Evolutionary conservation across 1,284 basidiomycete species (phyloP).

Genomic region (Anthracocystis panici-leucophaei): DNA sequence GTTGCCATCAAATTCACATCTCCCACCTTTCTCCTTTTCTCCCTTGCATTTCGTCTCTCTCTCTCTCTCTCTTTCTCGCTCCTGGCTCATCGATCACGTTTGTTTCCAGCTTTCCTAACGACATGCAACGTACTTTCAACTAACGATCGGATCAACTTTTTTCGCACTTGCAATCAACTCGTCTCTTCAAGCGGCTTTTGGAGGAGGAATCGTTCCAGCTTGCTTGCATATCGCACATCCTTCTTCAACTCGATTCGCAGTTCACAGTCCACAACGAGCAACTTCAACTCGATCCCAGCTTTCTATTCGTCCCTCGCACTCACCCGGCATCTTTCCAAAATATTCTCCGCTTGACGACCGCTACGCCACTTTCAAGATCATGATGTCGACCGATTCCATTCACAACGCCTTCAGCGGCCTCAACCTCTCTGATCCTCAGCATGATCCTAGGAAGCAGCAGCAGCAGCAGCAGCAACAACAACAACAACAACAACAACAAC

Average conservation of each 20-base stretch:
- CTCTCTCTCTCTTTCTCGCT: neutral
- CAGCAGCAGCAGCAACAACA: slow-evolving; percentile 14
- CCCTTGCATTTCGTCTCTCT: too few species aligned
- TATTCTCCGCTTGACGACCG: neutral
- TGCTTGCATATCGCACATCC: neutral
- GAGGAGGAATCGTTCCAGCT: neutral
- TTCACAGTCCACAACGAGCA: neutral
- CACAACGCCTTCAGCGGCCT: slow-evolving; percentile 41
- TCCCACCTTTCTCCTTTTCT: too few species aligned
- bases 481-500: slow-evolving; percentile 26
- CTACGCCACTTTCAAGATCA: slow-evolving; percentile 8
- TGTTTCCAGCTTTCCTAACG: neutral
- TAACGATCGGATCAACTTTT: slow-evolving; percentile 1
- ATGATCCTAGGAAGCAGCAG: slow-evolving; percentile 30
- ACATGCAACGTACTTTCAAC: slow-evolving; percentile 2
- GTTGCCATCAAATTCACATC: neutral
- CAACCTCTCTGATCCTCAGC: slow-evolving; percentile 38
- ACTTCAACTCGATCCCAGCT: too few species aligned
- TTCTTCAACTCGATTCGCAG: neutral
- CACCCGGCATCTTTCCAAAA: too few species aligned
- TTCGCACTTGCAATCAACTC: neutral
- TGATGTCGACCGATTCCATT: slow-evolving; percentile 49
- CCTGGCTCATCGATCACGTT: neutral
- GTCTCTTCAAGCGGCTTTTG: neutral
- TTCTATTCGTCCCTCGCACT: too few species aligned